A percentile compares a stretch with the other conserved stretches of the same genome.
Evolutionary conservation across 2,329 filamentous ascomycete genomes (phyloP).

Genomic region (Neurospora sp.): DNA sequence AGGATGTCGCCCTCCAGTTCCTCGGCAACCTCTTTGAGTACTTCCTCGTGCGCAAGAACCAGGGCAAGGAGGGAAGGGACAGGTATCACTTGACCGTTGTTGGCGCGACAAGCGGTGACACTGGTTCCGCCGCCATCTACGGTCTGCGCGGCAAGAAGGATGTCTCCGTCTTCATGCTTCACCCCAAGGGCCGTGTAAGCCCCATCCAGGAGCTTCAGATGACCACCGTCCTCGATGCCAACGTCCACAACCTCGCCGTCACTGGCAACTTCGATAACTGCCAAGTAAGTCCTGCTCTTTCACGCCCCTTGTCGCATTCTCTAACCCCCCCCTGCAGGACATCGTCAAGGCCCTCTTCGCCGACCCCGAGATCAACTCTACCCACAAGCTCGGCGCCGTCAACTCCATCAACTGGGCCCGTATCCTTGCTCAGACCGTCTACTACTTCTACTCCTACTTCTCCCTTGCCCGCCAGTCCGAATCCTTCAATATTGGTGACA

Average conservation of each 20-base stretch:
- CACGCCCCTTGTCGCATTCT: background rate
- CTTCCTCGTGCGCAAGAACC: conserved; percentile 65
- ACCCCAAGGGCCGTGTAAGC: conserved; percentile 82
- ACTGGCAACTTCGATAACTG: conserved; percentile 93
- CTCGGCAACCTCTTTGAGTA: conserved; percentile 94
- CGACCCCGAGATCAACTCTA: conserved; percentile 72
- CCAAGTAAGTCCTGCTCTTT: conserved; percentile 45
- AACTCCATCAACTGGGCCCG: conserved; percentile 96
- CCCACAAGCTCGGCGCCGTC: conserved; percentile 78
- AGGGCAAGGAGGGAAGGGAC: conserved; percentile 54
- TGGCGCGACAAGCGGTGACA: conserved; percentile 75
- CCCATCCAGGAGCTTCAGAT: conserved; percentile 94
- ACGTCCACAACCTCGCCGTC: conserved; percentile 87
- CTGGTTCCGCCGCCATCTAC: conserved; percentile 91
- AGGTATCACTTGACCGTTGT: conserved; percentile 78
- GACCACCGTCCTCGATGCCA: conserved; percentile 83
- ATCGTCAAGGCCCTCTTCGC: conserved; percentile 90
- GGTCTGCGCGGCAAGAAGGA: conserved; percentile 92
- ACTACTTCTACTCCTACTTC: conserved; percentile 96
- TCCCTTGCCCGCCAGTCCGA: conserved; percentile 51
- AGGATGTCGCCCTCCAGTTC: conserved; percentile 89
- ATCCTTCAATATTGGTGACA: conserved; percentile 53
- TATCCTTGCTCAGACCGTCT: conserved; percentile 92
- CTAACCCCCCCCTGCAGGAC: conserved; percentile 39
- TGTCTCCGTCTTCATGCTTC: conserved; percentile 89